Base-by-base conservation (phyloP, 352 stramenopile genomes). In the Phytopythium cucurbitacearum region DNA sequence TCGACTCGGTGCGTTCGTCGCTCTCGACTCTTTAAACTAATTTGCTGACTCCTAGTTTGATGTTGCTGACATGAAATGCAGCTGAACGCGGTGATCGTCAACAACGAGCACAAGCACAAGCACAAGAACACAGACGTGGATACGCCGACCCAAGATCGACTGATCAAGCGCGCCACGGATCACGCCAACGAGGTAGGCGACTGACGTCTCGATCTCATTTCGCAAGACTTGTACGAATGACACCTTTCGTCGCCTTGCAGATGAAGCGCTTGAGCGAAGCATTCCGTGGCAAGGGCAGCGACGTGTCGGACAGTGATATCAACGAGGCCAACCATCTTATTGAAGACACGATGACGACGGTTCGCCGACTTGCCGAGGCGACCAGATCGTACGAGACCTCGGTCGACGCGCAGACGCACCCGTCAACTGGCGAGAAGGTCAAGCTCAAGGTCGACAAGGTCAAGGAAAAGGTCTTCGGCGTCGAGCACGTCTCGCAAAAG, bases 21-120 rank as follows among this genome's bases (percentile, higher is more conserved):
- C 7, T 8, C 12, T 34, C 6, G 12, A 16, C 32, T 6, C 8
- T 8, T 1, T 33, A 4, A 13, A 28, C 21, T 28, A 28, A 28
- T 28, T 28, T 28, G 21, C 21, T 28, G 21, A 28, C 21, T 28
- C 21, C 21, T 28, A 28, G 21, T 2, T 28, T 28, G 21, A 21
- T 50, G 12, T 21, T 21, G 28, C 10, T 49, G 45, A 28, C 28
- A 16, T 39, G 6, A 5, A 3, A 7, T 44, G 38, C 33, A 51
- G 45, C 4, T 51, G 32, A 51, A 51, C 32, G 45, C 39, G 12
- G 45, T 51, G 52, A 62, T 79, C 35, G 39, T 52, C 28, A 59
- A 74, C 51, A 74, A 77, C 47, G 69, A 83, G 48, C 63, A 54
- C n/a, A 56, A 69, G 33, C 50, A 82, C 0, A 63, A 62, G 6